Conservation (phyloP, 495 filamentous ascomycete genomes). For the Cercophora newfieldiana region DNA sequence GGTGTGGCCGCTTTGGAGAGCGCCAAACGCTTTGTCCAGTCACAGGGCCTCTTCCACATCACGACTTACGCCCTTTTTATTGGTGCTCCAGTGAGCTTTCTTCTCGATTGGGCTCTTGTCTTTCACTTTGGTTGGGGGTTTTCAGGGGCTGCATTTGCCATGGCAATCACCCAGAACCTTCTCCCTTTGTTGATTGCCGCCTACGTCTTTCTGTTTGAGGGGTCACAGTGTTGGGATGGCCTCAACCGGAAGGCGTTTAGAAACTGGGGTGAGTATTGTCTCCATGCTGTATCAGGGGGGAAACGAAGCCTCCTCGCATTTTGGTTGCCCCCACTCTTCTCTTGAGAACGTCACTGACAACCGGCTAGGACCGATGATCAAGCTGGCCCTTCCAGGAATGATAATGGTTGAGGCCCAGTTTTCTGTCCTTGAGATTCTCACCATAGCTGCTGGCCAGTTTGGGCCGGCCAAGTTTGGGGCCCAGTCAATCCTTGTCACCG, state of each 20-base stretch:
- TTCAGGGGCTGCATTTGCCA: constrained; percentile 79
- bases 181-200: constrained; percentile 71
- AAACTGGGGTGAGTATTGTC: constrained; percentile 64
- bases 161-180: constrained; percentile 78
- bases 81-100: constrained; percentile 64
- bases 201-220: constrained; percentile 73
- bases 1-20: constrained; percentile 69
- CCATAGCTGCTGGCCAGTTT: constrained; percentile 65
- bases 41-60: constrained; percentile 68
- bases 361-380: constrained; percentile 66
- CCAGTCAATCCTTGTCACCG: constrained; percentile 50
- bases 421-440: constrained; percentile 71
- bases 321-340: background rate
- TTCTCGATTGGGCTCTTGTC: constrained; percentile 68
- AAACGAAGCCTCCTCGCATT: too few relatives aligned
- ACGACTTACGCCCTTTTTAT: constrained; percentile 68
- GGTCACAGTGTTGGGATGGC: constrained; percentile 84
- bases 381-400: constrained; percentile 75
- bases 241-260: constrained; percentile 66
- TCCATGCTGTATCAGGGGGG: background rate
- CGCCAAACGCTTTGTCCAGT: constrained; percentile 74
- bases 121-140: constrained; percentile 76
- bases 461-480: constrained; percentile 62
- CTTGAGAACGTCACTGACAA: constrained; percentile 45
- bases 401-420: constrained; percentile 85